phyloP scores from a whole-genome alignment of 129 eudicot species.

The Ambrosia artemisiifolia region DNA sequence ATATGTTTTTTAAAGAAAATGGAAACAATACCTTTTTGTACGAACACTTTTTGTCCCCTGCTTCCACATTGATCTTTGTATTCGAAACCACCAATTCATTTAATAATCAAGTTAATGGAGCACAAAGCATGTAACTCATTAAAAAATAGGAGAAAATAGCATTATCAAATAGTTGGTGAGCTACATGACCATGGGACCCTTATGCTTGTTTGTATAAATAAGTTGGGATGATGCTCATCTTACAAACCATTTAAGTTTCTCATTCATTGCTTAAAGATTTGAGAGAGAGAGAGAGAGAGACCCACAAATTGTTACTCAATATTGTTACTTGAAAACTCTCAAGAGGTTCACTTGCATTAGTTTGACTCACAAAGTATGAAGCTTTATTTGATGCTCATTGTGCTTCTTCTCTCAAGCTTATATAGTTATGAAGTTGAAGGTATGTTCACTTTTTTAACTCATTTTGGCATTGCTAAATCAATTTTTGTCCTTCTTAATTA shows the following conservation, averaged over 20 bases:
- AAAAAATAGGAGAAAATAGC: conserved; percentile 3
- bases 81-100: conserved; percentile 12
- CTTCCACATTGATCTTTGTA: conserved; percentile 10
- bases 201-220: conserved; percentile 25
- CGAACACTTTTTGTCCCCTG: conserved; percentile 36
- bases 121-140: conserved; percentile 8
- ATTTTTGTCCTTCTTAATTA: background rate
- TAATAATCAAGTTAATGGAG: conserved; percentile 13
- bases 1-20: conserved; percentile 13
- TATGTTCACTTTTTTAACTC: conserved; percentile 7
- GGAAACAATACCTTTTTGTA: conserved; percentile 38
- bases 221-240: conserved; percentile 1
- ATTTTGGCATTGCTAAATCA: background rate
- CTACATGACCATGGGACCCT: conserved; percentile 21
- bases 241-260: conserved; percentile 1
- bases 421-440: conserved; percentile 46
- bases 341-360: background rate
- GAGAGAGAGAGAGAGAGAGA: background rate
- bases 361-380: conserved; percentile 27
- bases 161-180: background rate
- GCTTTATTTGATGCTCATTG: conserved; percentile 27
- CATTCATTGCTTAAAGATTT: background rate
- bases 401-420: conserved; percentile 36
- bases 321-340: background rate
- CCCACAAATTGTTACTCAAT: background rate